Percentiles rank a stretch among this genome's conserved stretches.
Conservation (phyloP, 345 rosid species). For the Triadica sebifera region DNA sequence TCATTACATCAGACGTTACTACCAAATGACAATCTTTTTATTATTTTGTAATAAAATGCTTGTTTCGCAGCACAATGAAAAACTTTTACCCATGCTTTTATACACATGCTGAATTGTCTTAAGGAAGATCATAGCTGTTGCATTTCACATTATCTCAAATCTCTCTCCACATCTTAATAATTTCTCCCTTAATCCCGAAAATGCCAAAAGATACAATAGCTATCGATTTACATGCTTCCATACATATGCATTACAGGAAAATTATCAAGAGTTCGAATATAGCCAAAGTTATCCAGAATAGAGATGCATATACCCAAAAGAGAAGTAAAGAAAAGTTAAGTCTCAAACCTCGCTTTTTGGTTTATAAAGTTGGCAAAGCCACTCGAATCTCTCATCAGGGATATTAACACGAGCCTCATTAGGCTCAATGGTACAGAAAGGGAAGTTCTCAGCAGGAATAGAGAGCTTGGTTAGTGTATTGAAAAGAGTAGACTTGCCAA, state of each 20-base stretch:
- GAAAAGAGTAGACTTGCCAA: conserved; percentile 95
- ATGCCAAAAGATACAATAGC: background rate
- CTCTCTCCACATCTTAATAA: background rate
- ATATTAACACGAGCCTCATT: conserved; percentile 89
- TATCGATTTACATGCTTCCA: background rate
- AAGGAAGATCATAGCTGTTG: background rate
- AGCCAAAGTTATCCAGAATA: background rate
- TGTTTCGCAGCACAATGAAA: background rate
- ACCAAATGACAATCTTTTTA: too few relatives aligned
- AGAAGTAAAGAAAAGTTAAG: background rate
- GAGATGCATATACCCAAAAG: background rate
- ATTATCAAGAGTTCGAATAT: background rate
- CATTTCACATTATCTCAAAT: background rate
- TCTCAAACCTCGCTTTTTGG: conserved; percentile 78
- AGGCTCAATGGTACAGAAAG: conserved; percentile 96
- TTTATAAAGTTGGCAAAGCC: conserved; percentile 82
- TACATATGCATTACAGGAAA: background rate
- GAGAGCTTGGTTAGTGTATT: conserved; percentile 90
- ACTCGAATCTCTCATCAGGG: conserved; percentile 91
- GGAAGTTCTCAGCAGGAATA: conserved; percentile 98
- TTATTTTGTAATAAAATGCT: background rate
- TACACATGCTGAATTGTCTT: background rate
- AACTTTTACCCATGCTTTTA: background rate
- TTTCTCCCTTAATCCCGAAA: background rate
- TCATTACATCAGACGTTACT: background rate